These are phyloP conservation scores for Hsuehochloa calcarea DNA, from an alignment of 176 grass and related monocot genomes.

Conservation along the genomic window DNA sequence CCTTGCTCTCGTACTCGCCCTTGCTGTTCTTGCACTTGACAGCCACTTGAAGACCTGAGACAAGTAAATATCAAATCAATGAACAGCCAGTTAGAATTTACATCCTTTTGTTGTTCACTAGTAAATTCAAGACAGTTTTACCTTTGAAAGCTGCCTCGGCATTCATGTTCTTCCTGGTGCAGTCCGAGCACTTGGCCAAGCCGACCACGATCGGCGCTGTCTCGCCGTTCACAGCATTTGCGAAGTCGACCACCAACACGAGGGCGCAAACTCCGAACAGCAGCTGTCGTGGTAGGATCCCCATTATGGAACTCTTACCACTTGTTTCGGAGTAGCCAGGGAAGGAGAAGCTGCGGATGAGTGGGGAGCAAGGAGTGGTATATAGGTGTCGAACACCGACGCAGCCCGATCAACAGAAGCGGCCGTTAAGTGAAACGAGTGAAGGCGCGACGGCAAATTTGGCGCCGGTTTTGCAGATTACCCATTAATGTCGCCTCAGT, in stretches of 20 bases:
- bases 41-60: conserved; percentile 48
- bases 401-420: neutral
- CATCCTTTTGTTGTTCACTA: neutral
- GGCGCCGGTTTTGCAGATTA: conserved; percentile 33
- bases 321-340: neutral
- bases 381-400: conserved; percentile 22
- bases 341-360: conserved; percentile 23
- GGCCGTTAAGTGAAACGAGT: neutral
- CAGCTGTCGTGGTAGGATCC: neutral
- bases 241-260: conserved; percentile 13
- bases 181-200: conserved; percentile 41
- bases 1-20: conserved; percentile 47
- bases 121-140: neutral
- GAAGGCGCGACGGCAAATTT: conserved; percentile 18
- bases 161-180: conserved; percentile 46
- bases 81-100: neutral
- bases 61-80: neutral
- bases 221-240: neutral
- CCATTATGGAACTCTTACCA: conserved; percentile 22
- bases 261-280: conserved; percentile 1
- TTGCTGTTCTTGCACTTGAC: conserved; percentile 50
- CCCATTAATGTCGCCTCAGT: neutral
- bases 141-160: conserved; percentile 47
- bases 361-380: conserved; percentile 15
- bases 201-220: conserved; percentile 41